A percentile compares a stretch with the other conserved stretches of the same genome.
Conservation (phyloP, 371 early-diverging fungal genomes). For the Rhizomucor miehei region DNA sequence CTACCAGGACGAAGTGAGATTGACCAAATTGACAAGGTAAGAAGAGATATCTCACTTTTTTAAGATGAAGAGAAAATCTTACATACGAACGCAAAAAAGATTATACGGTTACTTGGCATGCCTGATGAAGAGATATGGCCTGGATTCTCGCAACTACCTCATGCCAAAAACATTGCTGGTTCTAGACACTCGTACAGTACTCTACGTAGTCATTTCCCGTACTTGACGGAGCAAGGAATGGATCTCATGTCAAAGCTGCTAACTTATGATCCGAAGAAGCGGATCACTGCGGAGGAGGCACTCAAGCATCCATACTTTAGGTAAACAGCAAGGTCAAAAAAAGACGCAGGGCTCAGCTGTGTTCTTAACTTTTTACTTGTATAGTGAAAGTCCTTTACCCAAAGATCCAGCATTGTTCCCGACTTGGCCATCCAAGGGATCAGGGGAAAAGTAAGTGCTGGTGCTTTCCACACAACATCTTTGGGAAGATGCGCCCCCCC, state of each 20-base stretch:
- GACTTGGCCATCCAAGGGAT: conserved; percentile 90
- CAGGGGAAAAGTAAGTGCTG: conserved; percentile 68
- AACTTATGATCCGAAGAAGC: conserved; percentile 82
- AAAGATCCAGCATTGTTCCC: conserved; percentile 94
- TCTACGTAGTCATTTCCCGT: conserved; percentile 64
- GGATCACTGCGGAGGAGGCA: conserved; percentile 87
- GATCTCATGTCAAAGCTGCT: conserved; percentile 82
- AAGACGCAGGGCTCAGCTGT: neutral
- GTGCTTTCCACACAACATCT: too few relatives aligned
- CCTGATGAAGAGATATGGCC: conserved; percentile 79
- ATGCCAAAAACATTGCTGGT: conserved; percentile 68
- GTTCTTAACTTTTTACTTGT: too few relatives aligned
- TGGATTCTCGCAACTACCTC: conserved; percentile 62
- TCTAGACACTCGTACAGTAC: conserved; percentile 27
- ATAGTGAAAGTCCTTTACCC: conserved; percentile 81
- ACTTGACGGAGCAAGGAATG: conserved; percentile 74
- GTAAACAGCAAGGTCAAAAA: conserved; percentile 23
- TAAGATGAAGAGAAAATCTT: too few relatives aligned
- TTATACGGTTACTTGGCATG: conserved; percentile 71
- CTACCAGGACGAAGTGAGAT: conserved; percentile 79
- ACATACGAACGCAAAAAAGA: conserved; percentile 28
- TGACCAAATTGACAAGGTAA: conserved; percentile 74
- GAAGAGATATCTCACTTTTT: neutral
- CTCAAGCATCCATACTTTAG: conserved; percentile 84
- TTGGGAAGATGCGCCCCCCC: neutral